Conservation (phyloP, 495 filamentous ascomycete species). For the Penicillium herquei region DNA sequence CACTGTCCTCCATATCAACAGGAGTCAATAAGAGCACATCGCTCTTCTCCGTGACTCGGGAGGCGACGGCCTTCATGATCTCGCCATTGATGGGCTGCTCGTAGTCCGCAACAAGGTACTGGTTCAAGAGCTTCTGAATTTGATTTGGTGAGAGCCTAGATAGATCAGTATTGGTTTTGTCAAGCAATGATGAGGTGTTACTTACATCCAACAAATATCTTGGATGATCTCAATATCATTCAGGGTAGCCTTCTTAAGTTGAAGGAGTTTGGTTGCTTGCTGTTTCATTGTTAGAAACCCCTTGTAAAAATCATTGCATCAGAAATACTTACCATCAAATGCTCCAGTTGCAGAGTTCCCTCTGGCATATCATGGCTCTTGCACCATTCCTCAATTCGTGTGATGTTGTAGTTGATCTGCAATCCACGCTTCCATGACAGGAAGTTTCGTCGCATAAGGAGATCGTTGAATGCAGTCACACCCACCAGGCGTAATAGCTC, state of each 20-base stretch:
- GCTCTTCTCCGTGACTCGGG: conserved; percentile 95
- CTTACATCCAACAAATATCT: conserved; percentile 99
- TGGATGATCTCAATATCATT: conserved; percentile 99
- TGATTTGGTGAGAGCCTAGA: conserved; percentile 92
- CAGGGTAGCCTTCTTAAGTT: conserved; percentile 97
- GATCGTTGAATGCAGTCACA: conserved; percentile 98
- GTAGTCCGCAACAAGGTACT: conserved; percentile 98
- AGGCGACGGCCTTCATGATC: conserved; percentile 99
- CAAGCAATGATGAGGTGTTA: not conserved
- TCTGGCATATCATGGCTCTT: conserved; percentile 99
- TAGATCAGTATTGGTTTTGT: conserved; percentile 5
- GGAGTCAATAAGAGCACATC: conserved; percentile 89
- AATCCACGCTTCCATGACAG: conserved; percentile 98
- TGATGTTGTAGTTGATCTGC: conserved; percentile 99
- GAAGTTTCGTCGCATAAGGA: conserved; percentile 97
- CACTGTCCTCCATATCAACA: conserved; percentile 98
- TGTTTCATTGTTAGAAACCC: conserved; percentile 25
- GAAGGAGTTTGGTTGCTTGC: conserved; percentile 98
- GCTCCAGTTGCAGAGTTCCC: conserved; percentile 94
- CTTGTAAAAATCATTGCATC: not conserved
- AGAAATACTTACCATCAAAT: conserved; percentile 75
- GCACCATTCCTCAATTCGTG: conserved; percentile 99
- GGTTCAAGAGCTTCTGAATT: conserved; percentile 98
- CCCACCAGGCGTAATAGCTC: conserved; percentile 92
- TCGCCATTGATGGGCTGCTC: conserved; percentile 99